phyloP scores from a whole-genome alignment of 331 rosid species.

The Telfairia occidentalis region DNA sequence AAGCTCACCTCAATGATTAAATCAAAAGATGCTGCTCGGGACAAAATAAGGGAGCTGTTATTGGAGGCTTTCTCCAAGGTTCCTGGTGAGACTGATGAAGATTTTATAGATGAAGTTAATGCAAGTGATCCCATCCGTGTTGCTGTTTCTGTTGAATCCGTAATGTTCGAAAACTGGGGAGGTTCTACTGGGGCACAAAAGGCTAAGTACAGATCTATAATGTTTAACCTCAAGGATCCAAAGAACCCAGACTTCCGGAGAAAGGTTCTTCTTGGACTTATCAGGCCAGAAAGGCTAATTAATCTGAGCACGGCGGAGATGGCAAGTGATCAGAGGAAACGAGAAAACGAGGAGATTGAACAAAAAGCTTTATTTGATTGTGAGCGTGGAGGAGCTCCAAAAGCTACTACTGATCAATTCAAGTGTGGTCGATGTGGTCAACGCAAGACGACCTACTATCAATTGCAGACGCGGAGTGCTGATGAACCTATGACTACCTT shows the following conservation, averaged over 20 bases:
- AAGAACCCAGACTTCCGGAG: conserved; percentile 94
- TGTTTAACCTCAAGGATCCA: conserved; percentile 79
- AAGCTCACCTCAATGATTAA: conserved; percentile 65
- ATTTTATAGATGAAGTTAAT: conserved; percentile 36
- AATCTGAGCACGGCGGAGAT: conserved; percentile 71
- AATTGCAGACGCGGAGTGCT: conserved; percentile 98
- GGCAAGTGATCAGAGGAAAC: conserved; percentile 87
- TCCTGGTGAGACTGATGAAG: conserved; percentile 57
- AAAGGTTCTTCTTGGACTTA: conserved; percentile 67
- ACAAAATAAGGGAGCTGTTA: conserved; percentile 71
- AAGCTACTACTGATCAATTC: conserved; percentile 89
- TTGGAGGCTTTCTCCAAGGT: conserved; percentile 70
- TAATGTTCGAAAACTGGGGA: conserved; percentile 83
- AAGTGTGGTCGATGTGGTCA: conserved; percentile 87
- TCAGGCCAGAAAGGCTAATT: conserved; percentile 48
- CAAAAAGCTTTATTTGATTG: conserved; percentile 84
- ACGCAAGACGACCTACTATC: conserved; percentile 83
- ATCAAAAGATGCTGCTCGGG: conserved; percentile 51
- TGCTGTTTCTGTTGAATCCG: conserved; percentile 79
- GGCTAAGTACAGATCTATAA: conserved; percentile 77
- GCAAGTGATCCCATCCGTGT: conserved; percentile 75
- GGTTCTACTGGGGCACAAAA: conserved; percentile 78
- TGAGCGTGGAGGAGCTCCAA: conserved; percentile 56
- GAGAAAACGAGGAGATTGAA: conserved; percentile 50
- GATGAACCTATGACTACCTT: conserved; percentile 99